Evolutionary conservation across 495 filamentous ascomycete species (phyloP).

Genomic region (Tuber indicum): DNA sequence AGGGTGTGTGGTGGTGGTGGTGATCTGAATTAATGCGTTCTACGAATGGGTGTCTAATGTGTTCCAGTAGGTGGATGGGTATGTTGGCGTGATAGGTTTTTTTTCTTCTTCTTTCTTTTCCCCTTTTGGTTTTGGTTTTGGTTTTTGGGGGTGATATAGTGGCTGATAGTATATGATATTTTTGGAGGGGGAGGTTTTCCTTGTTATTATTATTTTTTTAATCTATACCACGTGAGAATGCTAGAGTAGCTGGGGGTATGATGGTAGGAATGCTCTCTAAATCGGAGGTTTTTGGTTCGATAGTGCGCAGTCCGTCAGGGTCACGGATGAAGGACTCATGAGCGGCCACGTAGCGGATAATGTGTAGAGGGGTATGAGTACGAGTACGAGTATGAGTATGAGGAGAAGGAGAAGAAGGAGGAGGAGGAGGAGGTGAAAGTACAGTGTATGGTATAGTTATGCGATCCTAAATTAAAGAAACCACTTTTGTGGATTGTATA

Average conservation of each 20-base stretch:
- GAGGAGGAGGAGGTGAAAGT: neutral
- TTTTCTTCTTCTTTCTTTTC: neutral
- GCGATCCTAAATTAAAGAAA: neutral
- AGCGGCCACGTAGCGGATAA: neutral
- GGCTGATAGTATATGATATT: neutral
- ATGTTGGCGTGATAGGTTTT: neutral
- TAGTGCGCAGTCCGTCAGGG: neutral
- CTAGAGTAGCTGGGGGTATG: neutral
- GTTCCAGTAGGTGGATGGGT: neutral
- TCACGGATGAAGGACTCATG: neutral
- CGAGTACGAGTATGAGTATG: too few species aligned
- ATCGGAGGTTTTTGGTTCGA: neutral
- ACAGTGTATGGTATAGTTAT: neutral
- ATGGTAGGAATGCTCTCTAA: neutral
- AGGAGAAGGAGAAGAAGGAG: neutral
- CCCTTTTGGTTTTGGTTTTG: neutral
- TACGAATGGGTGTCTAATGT: neutral
- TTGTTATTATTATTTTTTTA: neutral
- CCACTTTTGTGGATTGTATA: neutral
- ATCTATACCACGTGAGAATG: neutral
- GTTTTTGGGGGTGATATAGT: neutral
- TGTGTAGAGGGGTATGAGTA: neutral
- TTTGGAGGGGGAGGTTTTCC: neutral
- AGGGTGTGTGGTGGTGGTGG: neutral
- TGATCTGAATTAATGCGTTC: neutral